Percentiles rank a stretch among this genome's conserved stretches.
Evolutionary conservation across 495 filamentous ascomycete genomes (phyloP).

Genomic region (Aspergillus campestris): DNA sequence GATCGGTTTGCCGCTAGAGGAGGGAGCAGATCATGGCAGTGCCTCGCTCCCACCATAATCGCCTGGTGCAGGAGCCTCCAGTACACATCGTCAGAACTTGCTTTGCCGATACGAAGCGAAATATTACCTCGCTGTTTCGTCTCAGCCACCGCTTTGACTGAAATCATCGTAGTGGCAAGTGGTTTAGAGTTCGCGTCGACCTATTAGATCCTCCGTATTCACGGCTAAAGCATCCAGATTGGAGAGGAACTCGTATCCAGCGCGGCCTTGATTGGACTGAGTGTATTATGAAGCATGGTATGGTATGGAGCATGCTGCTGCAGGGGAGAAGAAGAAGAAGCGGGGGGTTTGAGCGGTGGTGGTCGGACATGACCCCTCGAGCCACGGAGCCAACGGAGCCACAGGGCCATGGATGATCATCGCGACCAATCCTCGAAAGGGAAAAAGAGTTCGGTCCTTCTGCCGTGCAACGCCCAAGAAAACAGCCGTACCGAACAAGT

Average conservation of each 20-base stretch:
- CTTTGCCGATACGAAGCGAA: background rate
- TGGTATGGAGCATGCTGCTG: too few relatives aligned
- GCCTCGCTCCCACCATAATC: background rate
- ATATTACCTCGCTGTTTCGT: too few relatives aligned
- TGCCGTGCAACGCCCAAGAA: too few relatives aligned
- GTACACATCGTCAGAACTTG: background rate
- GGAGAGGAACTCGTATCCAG: constrained; percentile 5
- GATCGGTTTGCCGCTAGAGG: background rate
- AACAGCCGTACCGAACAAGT: too few relatives aligned
- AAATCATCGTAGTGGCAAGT: background rate
- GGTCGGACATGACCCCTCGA: too few relatives aligned
- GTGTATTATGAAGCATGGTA: background rate
- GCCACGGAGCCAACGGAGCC: too few relatives aligned
- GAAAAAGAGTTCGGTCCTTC: too few relatives aligned
- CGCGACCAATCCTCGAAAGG: too few relatives aligned
- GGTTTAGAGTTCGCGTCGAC: background rate
- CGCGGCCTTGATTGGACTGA: background rate
- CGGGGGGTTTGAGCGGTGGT: too few relatives aligned
- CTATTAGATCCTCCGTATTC: background rate
- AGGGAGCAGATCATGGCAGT: background rate
- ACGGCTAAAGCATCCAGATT: background rate
- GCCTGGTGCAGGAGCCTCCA: background rate
- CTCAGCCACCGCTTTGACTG: background rate
- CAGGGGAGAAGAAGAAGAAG: too few relatives aligned
- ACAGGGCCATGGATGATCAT: too few relatives aligned